phyloP scores from a whole-genome alignment of 768 basidiomycete genomes.

The Termitomyces sp. region DNA sequence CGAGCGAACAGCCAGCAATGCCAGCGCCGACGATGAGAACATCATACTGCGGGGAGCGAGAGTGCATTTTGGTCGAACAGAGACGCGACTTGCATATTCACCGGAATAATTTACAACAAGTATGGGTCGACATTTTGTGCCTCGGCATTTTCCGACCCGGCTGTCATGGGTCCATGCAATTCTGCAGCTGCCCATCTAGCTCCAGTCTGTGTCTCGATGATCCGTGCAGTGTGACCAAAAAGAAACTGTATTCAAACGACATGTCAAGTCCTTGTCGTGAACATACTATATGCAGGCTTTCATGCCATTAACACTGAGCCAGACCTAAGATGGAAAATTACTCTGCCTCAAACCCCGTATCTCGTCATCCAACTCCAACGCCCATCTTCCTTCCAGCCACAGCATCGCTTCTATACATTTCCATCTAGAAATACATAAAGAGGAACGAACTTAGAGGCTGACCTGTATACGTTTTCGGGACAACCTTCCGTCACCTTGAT shows the following conservation, averaged over 20 bases:
- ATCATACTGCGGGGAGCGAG: slow-evolving; percentile 43
- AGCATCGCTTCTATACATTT: slow-evolving; percentile 66
- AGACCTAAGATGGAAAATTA: neutral
- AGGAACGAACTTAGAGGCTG: slow-evolving; percentile 8
- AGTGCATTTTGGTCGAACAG: neutral
- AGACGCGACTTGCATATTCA: neutral
- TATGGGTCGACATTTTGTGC: neutral
- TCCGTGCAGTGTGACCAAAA: no score
- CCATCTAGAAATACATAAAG: slow-evolving; percentile 6
- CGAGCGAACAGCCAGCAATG: slow-evolving; percentile 82
- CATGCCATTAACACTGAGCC: no score
- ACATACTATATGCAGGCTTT: neutral
- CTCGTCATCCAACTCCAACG: slow-evolving; percentile 63
- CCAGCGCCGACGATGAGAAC: slow-evolving; percentile 90
- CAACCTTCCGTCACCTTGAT: slow-evolving; percentile 42
- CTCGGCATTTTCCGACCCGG: neutral
- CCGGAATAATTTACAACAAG: neutral
- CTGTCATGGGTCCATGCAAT: no score
- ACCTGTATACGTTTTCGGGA: slow-evolving; percentile 72
- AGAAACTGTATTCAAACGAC: no score
- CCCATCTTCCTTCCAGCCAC: slow-evolving; percentile 75
- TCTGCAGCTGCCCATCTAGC: neutral
- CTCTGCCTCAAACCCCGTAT: slow-evolving; percentile 34
- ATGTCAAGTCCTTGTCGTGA: no score
- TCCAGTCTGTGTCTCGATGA: neutral